Evolutionary conservation across 192 early-diverging fungal species (phyloP).

Genomic region (Podila clonocystis): DNA sequence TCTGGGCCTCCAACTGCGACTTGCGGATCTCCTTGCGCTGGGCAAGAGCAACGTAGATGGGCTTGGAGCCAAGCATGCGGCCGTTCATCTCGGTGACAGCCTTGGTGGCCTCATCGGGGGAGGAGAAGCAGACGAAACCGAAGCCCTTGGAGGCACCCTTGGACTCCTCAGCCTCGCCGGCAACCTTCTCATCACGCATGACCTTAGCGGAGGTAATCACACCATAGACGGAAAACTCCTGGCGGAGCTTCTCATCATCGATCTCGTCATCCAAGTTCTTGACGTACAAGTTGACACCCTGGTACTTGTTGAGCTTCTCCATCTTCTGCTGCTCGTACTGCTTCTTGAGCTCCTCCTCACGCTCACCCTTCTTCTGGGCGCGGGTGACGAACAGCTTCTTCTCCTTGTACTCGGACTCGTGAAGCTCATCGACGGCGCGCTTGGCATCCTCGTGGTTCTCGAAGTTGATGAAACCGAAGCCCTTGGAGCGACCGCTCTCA

Average conservation of each 20-base stretch:
- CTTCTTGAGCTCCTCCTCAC: constrained; percentile 93
- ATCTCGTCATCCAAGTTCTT: constrained; percentile 98
- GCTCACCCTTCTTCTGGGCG: constrained; percentile 99
- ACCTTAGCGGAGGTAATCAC: constrained; percentile 97
- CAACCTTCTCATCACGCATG: constrained; percentile 92
- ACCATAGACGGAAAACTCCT: constrained; percentile 97
- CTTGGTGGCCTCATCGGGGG: constrained; percentile 98
- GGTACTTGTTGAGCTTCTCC: constrained; percentile 98
- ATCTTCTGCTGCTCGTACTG: constrained; percentile 96
- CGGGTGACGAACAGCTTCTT: constrained; percentile 95
- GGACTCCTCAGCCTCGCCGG: constrained; percentile 32
- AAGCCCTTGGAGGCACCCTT: constrained; percentile 87
- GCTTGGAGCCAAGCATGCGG: constrained; percentile 93
- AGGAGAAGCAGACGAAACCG: constrained; percentile 99
- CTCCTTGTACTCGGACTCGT: constrained; percentile 91
- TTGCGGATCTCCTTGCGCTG: constrained; percentile 98
- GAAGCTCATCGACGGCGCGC: constrained; percentile 89
- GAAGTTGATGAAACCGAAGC: constrained; percentile 99
- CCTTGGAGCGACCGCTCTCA: constrained; percentile 86
- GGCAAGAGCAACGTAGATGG: constrained; percentile 97
- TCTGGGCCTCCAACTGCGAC: constrained; percentile 95
- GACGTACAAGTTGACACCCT: constrained; percentile 98
- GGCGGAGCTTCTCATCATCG: constrained; percentile 95
- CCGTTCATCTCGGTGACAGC: constrained; percentile 99
- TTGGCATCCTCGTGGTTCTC: constrained; percentile 89